A percentile compares a stretch with the other conserved stretches of the same genome.
Evolutionary conservation across 1,284 basidiomycete genomes (phyloP).

Genomic region (Coniferiporia weirii): DNA sequence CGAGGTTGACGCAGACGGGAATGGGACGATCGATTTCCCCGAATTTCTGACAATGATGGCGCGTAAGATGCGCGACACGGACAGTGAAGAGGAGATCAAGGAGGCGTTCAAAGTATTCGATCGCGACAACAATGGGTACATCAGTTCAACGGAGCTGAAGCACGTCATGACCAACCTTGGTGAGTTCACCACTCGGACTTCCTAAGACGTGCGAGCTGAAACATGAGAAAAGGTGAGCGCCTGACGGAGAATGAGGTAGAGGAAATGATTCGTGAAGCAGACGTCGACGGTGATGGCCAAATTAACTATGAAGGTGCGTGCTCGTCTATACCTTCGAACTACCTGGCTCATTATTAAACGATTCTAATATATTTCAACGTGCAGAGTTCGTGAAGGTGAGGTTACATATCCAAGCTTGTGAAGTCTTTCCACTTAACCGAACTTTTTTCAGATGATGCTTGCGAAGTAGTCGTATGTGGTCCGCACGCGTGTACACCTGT

Average conservation of each 20-base stretch:
- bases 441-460: conserved; percentile 48
- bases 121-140: conserved; percentile 79
- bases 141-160: conserved; percentile 77
- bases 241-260: conserved; percentile 90
- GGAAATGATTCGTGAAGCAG: conserved; percentile 98
- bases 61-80: conserved; percentile 92
- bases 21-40: conserved; percentile 93
- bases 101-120: conserved; percentile 85
- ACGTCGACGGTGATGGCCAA: conserved; percentile 91
- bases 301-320: conserved; percentile 77
- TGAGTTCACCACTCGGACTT: conserved; percentile 34
- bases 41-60: conserved; percentile 97
- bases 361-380: not conserved
- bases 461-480: conserved; percentile 38
- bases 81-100: conserved; percentile 73
- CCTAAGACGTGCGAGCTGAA: conserved; percentile 7
- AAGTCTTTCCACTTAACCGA: conserved; percentile 19
- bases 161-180: conserved; percentile 92
- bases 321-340: not conserved
- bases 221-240: conserved; percentile 67
- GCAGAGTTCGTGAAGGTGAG: conserved; percentile 68
- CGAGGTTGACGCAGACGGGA: conserved; percentile 77
- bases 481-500: not conserved
- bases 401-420: not conserved
- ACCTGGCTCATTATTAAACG: conserved; percentile 1